A percentile compares a stretch with the other conserved stretches of the same genome.
These are phyloP conservation scores for Saturnispora diversa DNA, from an alignment of 805 yeast species.

Conservation along the genomic window DNA sequence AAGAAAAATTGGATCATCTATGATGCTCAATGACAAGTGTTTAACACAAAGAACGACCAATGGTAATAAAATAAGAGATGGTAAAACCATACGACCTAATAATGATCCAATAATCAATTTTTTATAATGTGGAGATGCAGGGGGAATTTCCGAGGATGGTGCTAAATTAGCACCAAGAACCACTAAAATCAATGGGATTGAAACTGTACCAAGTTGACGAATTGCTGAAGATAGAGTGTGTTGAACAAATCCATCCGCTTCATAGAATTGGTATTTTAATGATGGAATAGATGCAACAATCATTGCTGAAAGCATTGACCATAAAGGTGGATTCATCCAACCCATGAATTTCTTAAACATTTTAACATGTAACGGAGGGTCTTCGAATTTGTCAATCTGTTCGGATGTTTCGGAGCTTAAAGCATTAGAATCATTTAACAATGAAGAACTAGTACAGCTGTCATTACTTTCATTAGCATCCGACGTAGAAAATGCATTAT, in stretches of 20 bases:
- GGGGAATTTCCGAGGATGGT: slow-evolving; percentile 61
- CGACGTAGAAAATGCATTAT: slow-evolving; percentile 15
- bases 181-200: slow-evolving; percentile 68
- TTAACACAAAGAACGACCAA: slow-evolving; percentile 57
- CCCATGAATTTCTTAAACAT: slow-evolving; percentile 14
- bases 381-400: neutral
- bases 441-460: no score
- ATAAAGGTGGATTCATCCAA: slow-evolving; percentile 73
- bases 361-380: neutral
- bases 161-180: slow-evolving; percentile 73
- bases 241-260: slow-evolving; percentile 50
- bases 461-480: no score
- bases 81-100: slow-evolving; percentile 69
- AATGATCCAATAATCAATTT: slow-evolving; percentile 61
- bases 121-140: slow-evolving; percentile 53
- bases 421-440: neutral
- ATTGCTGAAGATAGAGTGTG: slow-evolving; percentile 60
- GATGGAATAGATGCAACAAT: slow-evolving; percentile 60
- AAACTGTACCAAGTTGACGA: slow-evolving; percentile 60
- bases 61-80: slow-evolving; percentile 61
- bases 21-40: slow-evolving; percentile 53
- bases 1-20: slow-evolving; percentile 75
- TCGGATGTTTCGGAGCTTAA: neutral
- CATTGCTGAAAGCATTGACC: slow-evolving; percentile 64
- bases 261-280: slow-evolving; percentile 50